phyloP scores from a whole-genome alignment of 1,139 yeast species.

The Zhuliangozyma blackwelliae region DNA sequence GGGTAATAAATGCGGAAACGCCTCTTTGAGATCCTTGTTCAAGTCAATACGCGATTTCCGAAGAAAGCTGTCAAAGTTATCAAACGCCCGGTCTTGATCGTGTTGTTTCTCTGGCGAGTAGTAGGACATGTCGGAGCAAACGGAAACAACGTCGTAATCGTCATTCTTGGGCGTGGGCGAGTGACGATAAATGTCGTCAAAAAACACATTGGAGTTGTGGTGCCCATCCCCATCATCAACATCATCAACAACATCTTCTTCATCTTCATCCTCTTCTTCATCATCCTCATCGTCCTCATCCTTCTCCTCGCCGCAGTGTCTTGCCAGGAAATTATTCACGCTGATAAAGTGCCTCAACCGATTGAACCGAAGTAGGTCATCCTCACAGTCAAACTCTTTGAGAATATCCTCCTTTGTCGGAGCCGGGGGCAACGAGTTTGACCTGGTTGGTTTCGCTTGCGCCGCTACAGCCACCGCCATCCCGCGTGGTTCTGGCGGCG shows the following conservation, averaged over 20 bases:
- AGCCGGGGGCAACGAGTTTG: constrained; percentile 22
- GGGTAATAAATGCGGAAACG: constrained; percentile 29
- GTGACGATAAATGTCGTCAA: constrained; percentile 6
- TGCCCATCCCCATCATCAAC: constrained; percentile 1
- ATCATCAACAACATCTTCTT: constrained; percentile 4
- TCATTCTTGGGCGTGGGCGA: constrained; percentile 10
- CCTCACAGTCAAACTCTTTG: constrained; percentile 11
- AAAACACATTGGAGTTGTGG: constrained; percentile 5
- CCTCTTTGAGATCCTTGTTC: constrained; percentile 16
- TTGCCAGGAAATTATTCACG: constrained; percentile 8
- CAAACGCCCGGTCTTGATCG: constrained; percentile 9
- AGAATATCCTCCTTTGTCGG: constrained; percentile 9
- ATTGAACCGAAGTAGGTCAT: constrained; percentile 17
- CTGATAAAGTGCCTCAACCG: constrained; percentile 24
- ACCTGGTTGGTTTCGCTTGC: constrained; percentile 6
- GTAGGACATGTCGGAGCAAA: constrained; percentile 25
- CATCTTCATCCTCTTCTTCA: constrained; percentile 1
- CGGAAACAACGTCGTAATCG: constrained; percentile 19
- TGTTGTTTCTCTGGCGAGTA: constrained; percentile 18
- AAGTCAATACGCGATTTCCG: constrained; percentile 31
- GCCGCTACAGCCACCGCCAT: too few relatives aligned
- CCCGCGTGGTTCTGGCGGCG: constrained; percentile 10
- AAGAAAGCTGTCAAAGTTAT: constrained; percentile 31
- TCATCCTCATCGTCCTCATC: not conserved
- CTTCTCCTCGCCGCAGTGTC: not conserved